Percentiles rank a stretch among this genome's conserved stretches.
These are phyloP conservation scores for Begonia loranthoides DNA, from an alignment of 306 rosid genomes.

Conservation along the genomic window DNA sequence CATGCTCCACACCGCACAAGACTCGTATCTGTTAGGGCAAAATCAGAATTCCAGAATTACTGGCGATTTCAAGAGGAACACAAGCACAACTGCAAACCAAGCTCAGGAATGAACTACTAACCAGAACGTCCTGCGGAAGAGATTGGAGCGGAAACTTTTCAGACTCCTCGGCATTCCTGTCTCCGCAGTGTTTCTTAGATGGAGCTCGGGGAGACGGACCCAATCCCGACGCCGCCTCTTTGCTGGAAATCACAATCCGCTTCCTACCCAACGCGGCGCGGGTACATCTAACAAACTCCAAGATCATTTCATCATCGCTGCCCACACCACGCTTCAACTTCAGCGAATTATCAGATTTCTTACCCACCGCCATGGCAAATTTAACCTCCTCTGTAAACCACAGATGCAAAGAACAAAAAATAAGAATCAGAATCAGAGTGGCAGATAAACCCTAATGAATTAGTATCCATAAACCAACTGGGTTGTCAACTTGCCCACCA, in stretches of 20 bases:
- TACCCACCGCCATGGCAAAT: slow-evolving; percentile 34
- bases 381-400: too few relatives aligned
- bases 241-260: slow-evolving; percentile 30
- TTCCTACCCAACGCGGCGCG: slow-evolving; percentile 45
- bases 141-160: slow-evolving; percentile 35
- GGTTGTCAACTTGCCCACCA: too few relatives aligned
- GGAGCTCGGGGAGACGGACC: slow-evolving; percentile 20
- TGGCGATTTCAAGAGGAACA: not conserved
- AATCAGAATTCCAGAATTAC: not conserved
- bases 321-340: slow-evolving; percentile 14
- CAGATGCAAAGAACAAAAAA: too few relatives aligned
- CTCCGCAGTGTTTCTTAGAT: slow-evolving; percentile 36
- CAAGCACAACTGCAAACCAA: not conserved
- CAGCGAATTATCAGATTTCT: slow-evolving; percentile 13
- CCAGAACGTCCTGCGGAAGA: slow-evolving; percentile 63
- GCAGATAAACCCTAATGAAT: too few relatives aligned
- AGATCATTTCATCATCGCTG: slow-evolving; percentile 10
- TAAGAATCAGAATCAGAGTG: too few relatives aligned
- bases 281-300: slow-evolving; percentile 30
- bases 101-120: slow-evolving; percentile 13
- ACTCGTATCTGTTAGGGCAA: slow-evolving; percentile 30
- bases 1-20: slow-evolving; percentile 56
- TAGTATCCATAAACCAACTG: too few relatives aligned
- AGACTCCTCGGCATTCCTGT: not conserved
- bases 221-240: slow-evolving; percentile 9